Evolutionary conservation across 2,329 filamentous ascomycete genomes (phyloP).

Genomic region (Pezicula rhizophila): DNA sequence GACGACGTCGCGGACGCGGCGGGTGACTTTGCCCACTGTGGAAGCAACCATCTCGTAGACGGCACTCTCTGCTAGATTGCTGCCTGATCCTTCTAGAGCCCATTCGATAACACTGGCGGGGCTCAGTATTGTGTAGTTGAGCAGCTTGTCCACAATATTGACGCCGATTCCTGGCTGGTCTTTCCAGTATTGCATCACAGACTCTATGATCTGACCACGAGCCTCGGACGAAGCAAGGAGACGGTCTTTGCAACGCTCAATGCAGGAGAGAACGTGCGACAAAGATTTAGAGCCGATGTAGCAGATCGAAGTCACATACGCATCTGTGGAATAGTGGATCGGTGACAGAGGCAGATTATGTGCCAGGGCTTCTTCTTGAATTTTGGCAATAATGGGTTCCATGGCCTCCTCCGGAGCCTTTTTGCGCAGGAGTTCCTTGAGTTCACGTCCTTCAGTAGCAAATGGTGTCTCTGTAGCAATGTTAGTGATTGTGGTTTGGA

Average conservation of each 20-base stretch:
- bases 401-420: conserved; percentile 85
- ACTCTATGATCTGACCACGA: conserved; percentile 80
- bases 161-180: conserved; percentile 88
- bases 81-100: conserved; percentile 64
- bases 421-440: conserved; percentile 71
- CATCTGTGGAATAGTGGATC: conserved; percentile 81
- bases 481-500: conserved; percentile 9
- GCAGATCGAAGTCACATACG: conserved; percentile 89
- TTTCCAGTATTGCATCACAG: conserved; percentile 88
- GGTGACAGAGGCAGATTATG: conserved; percentile 61
- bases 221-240: conserved; percentile 73
- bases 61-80: conserved; percentile 62
- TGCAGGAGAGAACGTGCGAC: conserved; percentile 90
- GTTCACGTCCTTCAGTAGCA: conserved; percentile 73
- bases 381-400: conserved; percentile 71
- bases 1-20: conserved; percentile 76
- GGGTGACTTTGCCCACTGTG: conserved; percentile 85
- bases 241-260: conserved; percentile 88
- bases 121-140: conserved; percentile 93
- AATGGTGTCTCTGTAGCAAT: conserved; percentile 63
- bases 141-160: conserved; percentile 89
- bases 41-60: conserved; percentile 86
- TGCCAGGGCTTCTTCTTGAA: conserved; percentile 71
- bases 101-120: conserved; percentile 83
- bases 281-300: conserved; percentile 92